Percentiles rank a stretch among this genome's conserved stretches.
Conservation (phyloP, 306 rosid species). For the Dryas drummondii region DNA sequence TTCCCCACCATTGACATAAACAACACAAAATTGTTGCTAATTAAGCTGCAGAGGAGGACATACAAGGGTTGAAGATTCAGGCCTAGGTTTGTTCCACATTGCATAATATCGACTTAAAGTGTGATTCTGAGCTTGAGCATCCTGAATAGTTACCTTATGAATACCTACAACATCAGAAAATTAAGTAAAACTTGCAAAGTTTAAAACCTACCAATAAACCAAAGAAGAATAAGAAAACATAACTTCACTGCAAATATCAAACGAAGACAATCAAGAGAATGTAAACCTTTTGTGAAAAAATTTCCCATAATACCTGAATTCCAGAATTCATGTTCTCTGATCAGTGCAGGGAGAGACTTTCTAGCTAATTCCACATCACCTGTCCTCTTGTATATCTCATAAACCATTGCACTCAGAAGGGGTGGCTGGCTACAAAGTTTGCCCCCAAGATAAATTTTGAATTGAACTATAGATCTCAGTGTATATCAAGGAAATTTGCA, state of each 20-base stretch:
- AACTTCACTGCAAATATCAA: conserved; percentile 6
- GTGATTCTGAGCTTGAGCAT: conserved; percentile 51
- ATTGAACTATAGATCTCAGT: conserved; percentile 4
- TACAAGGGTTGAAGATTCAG: conserved; percentile 70
- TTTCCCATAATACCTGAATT: conserved; percentile 63
- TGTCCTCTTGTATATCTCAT: conserved; percentile 60
- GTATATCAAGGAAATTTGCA: not conserved
- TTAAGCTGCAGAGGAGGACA: conserved; percentile 24
- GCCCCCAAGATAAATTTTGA: conserved; percentile 13
- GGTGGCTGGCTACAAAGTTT: conserved; percentile 88
- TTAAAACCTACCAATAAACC: not conserved
- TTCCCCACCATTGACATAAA: conserved; percentile 21
- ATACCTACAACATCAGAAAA: conserved; percentile 47
- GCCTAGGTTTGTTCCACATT: conserved; percentile 90
- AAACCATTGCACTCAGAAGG: conserved; percentile 83
- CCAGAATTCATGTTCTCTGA: conserved; percentile 83
- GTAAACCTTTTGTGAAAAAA: conserved; percentile 8
- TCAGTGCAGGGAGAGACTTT: conserved; percentile 73
- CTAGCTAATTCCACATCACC: conserved; percentile 59
- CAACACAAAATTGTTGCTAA: conserved; percentile 5
- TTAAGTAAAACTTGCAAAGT: conserved; percentile 13
- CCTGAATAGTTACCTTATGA: conserved; percentile 61
- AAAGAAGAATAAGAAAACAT: conserved; percentile 16
- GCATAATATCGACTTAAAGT: conserved; percentile 72
- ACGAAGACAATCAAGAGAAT: not conserved